Conservation (phyloP, 1,284 basidiomycete genomes). For the Inonotus hispidus region DNA sequence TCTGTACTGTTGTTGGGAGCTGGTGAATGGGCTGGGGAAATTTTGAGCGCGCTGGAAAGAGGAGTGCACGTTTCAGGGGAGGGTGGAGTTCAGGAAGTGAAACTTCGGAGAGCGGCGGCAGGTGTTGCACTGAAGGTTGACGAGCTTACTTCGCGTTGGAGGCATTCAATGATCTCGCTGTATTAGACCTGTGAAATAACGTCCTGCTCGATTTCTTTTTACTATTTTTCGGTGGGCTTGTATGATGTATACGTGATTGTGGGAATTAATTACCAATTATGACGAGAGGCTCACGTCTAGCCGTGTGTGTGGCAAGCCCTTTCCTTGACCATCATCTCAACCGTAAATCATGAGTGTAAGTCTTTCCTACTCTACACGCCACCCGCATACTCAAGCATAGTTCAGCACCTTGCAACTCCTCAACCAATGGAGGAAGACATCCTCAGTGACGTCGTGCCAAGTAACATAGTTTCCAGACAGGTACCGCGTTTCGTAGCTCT, state of each 20-base stretch:
- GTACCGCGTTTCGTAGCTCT: conserved; percentile 30
- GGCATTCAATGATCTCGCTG: conserved; percentile 56
- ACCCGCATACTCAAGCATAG: neutral
- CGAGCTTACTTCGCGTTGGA: conserved; percentile 71
- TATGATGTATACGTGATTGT: neutral
- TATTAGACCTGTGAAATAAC: neutral
- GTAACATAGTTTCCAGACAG: conserved; percentile 78
- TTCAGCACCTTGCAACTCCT: conserved; percentile 12
- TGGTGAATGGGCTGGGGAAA: conserved; percentile 74
- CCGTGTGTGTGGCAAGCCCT: conserved; percentile 2
- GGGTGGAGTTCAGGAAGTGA: conserved; percentile 58
- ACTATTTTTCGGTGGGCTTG: neutral
- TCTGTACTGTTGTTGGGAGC: conserved; percentile 64
- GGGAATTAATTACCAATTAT: neutral
- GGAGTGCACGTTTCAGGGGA: conserved; percentile 58
- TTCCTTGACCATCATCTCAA: neutral
- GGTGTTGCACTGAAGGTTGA: conserved; percentile 79
- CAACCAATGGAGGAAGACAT: conserved; percentile 61
- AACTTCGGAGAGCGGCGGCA: conserved; percentile 64
- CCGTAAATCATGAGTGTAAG: conserved; percentile 6
- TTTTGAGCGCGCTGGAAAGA: conserved; percentile 64
- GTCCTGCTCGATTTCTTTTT: neutral
- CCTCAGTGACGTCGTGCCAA: conserved; percentile 74
- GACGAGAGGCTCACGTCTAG: neutral
- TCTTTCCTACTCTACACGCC: neutral